Evolutionary conservation across 2,329 filamentous ascomycete genomes (phyloP), one percentile per base, ranked within the genome.

Genomic region (Ascochyta pisi): DNA sequence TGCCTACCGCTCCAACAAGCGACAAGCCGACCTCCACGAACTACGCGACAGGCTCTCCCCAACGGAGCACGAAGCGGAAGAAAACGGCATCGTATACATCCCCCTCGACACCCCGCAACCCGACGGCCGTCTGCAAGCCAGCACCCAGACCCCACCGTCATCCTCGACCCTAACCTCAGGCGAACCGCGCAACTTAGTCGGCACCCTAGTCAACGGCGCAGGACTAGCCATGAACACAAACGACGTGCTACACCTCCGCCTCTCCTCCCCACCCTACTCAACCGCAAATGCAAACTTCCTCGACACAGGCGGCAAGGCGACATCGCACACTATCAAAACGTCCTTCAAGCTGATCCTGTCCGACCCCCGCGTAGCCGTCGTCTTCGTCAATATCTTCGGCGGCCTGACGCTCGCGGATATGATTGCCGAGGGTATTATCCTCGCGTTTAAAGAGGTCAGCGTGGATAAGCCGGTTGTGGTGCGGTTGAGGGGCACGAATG

Each of bases 221-320:
- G 92, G 92, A 0, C 83, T 96, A 1, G 92, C 92, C 0, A 95
- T 96, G 90, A 95, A 95, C 72, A 96, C 92, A 0, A 87, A 93
- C 57, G 92, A 96, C 72, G 89, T 90, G 0, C 84, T 96, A 1
- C 81, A 84, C 2, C 78, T 86, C 12, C 84, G 70, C 26, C 84
- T 96, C 9, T 82, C 84, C 0, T 77, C 85, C 15, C 57, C 60
- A 8, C 64, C 69, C 3, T 58, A 53, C 42, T 54, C 55, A 8
- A 90, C 90, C 2, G 76, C 81, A 31, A 88, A 88, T 23, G 86
- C 91, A 10, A 96, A 96, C 67, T 96, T 96, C 73, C 82, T 96
- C 50, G 92, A 96, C 73, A 96, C 91, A 0, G 92, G 93, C 26
- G 92, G 92, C 33, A 95, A 96, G 73, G 92, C 92, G 0, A 96